A percentile compares a stretch with the other conserved stretches of the same genome.
Conservation (phyloP, 2,329 filamentous ascomycete species). For the Teratosphaeriaceae sp. region DNA sequence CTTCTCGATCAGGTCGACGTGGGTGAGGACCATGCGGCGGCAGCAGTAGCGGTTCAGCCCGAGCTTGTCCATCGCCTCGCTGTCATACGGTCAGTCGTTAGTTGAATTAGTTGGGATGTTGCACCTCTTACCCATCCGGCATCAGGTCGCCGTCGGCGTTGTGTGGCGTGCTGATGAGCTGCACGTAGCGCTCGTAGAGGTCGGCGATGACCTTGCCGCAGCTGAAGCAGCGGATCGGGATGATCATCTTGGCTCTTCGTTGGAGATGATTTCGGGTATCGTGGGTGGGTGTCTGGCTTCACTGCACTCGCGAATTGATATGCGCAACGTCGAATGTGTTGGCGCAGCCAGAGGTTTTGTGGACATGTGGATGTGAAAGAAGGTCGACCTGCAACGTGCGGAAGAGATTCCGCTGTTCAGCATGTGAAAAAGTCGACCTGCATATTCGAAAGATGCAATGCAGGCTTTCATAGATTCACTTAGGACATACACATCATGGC, state of each 20-base stretch:
- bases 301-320: too few species aligned
- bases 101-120: not conserved
- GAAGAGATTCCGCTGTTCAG: too few species aligned
- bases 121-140: constrained; percentile 26
- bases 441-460: too few species aligned
- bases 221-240: constrained; percentile 96
- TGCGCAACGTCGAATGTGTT: too few species aligned
- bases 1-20: constrained; percentile 98
- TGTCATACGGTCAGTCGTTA: constrained; percentile 1
- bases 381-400: too few species aligned
- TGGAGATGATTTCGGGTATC: constrained; percentile 1
- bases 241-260: constrained; percentile 86
- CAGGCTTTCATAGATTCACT: too few species aligned
- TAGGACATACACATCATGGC: not conserved
- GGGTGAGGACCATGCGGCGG: constrained; percentile 98
- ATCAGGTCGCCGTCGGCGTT: constrained; percentile 60
- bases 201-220: constrained; percentile 99
- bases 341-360: too few species aligned
- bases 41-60: constrained; percentile 96
- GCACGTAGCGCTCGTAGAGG: constrained; percentile 93
- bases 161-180: constrained; percentile 72
- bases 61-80: constrained; percentile 47
- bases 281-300: too few species aligned
- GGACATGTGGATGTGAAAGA: too few species aligned
- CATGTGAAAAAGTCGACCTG: not conserved